Base-by-base conservation (phyloP, 2,329 filamentous ascomycete genomes). In the Aspergillus sp. region DNA sequence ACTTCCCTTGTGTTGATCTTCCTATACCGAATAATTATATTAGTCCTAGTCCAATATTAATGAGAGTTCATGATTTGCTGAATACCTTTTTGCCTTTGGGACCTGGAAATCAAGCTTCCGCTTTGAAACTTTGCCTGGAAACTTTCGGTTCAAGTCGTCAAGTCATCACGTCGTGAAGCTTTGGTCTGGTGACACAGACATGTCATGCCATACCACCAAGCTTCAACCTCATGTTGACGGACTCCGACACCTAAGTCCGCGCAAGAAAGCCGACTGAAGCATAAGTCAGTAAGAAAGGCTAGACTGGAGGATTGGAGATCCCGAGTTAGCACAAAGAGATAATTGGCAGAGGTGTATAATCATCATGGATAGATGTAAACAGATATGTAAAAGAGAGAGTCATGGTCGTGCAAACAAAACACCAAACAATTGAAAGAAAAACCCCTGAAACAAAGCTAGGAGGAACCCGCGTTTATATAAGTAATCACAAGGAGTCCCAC, bases 21-120 rank as follows among this genome's bases (percentile, higher is more conserved):
- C 53, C 30, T 13, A 53, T 55, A 25, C 34, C 54, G 11, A 41
- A 54, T 54, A 47, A 46, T 60, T 52, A 25, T 34, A 23, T 56
- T 52, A 55, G 46, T 46, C 46, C 52, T 56, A 50, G 47, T 61
- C 38, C 38, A 48, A 46, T 48, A 52, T 43, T 54, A 59, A 59
- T 59, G 34, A 57, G 19, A 28, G 43, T 51, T 47, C n/a, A 41
- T 41, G 34, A 41, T 41, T 41, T 17, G 34, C 34, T 13, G 13
- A 15, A 41, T 41, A 41, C 34, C 11, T 41, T 15, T 15, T 41
- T 41, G 1, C 34, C 34, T 41, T 41, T 15, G 1, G 25, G 25
- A 28, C 34, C 34, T 15, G 15, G 34, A 15, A 41, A 41, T 11
- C 2, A 41, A 41, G 34, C 1, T 13, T 41, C 17, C 9, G 34